A percentile compares a stretch with the other conserved stretches of the same genome.
Conservation (phyloP, 2,329 filamentous ascomycete species). For the Coniochaeta ligniaria region DNA sequence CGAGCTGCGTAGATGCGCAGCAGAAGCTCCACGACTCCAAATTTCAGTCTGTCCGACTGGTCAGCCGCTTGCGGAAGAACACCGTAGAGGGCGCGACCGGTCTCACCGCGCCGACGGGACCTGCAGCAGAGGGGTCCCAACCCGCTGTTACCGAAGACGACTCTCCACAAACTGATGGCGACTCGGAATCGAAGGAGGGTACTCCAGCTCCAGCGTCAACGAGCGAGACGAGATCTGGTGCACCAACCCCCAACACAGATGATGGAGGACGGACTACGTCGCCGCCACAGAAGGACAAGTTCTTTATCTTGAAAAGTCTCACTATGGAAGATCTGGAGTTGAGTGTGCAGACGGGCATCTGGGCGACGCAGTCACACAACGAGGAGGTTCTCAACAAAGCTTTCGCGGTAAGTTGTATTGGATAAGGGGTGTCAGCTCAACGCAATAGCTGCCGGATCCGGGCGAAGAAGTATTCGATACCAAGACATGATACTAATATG, state of each 20-base stretch:
- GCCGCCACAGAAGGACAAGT: conserved; percentile 55
- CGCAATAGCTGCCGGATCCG: not conserved
- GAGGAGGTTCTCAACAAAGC: conserved; percentile 77
- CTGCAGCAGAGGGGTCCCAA: conserved; percentile 30
- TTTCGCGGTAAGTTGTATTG: conserved; percentile 55
- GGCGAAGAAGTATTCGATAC: not conserved
- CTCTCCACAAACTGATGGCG: not conserved
- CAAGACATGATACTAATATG: not conserved
- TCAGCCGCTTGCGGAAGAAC: conserved; percentile 69
- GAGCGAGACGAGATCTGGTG: not conserved
- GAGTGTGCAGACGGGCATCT: conserved; percentile 80
- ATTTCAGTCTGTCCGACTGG: conserved; percentile 78
- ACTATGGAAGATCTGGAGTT: conserved; percentile 85
- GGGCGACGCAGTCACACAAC: conserved; percentile 93
- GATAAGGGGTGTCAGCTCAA: not conserved
- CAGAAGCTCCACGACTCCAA: conserved; percentile 82
- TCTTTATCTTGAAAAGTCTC: conserved; percentile 89
- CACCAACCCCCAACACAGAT: not conserved
- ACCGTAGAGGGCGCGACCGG: conserved; percentile 37
- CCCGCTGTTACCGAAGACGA: conserved; percentile 6
- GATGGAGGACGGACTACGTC: not conserved
- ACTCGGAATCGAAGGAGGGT: conserved; percentile 2
- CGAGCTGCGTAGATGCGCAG: conserved; percentile 68
- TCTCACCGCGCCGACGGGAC: conserved; percentile 46
- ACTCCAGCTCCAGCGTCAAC: not conserved